Conservation (phyloP, 2,329 filamentous ascomycete genomes). For the Fusarium sp. region DNA sequence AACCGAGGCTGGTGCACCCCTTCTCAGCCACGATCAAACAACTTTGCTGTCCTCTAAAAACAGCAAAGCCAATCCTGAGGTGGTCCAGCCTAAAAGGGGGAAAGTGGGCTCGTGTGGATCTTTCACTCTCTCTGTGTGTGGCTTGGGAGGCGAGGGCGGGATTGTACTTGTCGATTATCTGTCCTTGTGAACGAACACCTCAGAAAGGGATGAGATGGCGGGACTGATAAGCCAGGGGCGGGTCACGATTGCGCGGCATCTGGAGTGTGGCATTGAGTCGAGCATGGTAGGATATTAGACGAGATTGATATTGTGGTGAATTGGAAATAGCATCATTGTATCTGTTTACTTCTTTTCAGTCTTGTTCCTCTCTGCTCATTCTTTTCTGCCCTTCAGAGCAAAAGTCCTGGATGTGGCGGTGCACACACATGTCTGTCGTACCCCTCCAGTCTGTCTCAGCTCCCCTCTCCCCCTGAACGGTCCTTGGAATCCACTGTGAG, state of each 20-base stretch:
- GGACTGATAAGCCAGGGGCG: conserved; percentile 25
- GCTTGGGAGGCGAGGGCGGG: conserved; percentile 24
- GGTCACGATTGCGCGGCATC: conserved; percentile 36
- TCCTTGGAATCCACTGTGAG: conserved; percentile 1
- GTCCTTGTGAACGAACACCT: conserved; percentile 34
- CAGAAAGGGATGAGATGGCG: conserved; percentile 38
- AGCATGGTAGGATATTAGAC: not conserved
- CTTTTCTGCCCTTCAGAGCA: not conserved
- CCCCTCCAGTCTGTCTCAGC: conserved; percentile 27
- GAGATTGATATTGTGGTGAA: not conserved
- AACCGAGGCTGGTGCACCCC: no score
- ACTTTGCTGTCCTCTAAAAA: conserved; percentile 23
- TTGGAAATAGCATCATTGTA: not conserved
- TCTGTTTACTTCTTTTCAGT: not conserved
- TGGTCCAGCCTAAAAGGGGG: conserved; percentile 33
- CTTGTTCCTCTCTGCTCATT: not conserved
- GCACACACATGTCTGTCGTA: conserved; percentile 19
- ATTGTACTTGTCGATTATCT: conserved; percentile 23
- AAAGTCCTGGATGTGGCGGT: conserved; percentile 33
- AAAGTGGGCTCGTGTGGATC: conserved; percentile 23
- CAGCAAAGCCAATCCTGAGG: conserved; percentile 26
- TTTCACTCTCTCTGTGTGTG: conserved; percentile 8
- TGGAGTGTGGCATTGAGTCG: conserved; percentile 15
- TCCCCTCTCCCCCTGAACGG: conserved; percentile 34
- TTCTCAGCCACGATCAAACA: conserved; percentile 30